These are phyloP conservation scores for Kwoniella newhampshirensis DNA, from an alignment of 768 basidiomycete genomes.

Conservation along the genomic window DNA sequence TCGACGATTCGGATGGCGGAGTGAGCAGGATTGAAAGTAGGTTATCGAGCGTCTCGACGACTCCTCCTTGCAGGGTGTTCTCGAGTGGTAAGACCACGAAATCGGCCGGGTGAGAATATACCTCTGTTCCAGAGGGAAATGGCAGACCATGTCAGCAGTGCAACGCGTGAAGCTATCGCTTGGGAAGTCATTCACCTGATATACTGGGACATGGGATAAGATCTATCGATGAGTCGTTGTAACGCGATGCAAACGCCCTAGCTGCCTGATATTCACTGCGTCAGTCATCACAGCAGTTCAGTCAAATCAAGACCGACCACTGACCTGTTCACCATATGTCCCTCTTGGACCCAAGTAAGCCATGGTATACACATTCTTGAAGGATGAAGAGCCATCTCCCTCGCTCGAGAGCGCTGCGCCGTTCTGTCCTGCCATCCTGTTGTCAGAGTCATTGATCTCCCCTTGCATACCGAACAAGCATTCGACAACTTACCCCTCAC, in stretches of 20 bases:
- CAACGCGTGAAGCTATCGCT: too few species aligned
- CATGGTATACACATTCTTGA: constrained; percentile 9
- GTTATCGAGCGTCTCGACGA: constrained; percentile 45
- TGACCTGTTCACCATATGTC: constrained; percentile 47
- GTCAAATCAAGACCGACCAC: too few species aligned
- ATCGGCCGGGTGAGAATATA: constrained; percentile 21
- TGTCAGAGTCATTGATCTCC: too few species aligned
- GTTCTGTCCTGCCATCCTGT: too few species aligned
- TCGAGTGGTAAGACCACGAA: constrained; percentile 48
- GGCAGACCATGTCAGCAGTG: too few species aligned
- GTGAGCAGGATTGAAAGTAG: constrained; percentile 22
- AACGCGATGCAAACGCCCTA: constrained; percentile 15
- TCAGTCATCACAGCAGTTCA: too few species aligned
- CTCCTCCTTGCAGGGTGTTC: constrained; percentile 50
- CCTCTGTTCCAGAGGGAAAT: constrained; percentile 10
- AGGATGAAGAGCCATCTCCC: too few species aligned
- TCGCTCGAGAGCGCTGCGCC: too few species aligned
- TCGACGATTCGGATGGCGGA: constrained; percentile 1
- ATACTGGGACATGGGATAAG: constrained; percentile 38
- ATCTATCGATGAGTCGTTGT: constrained; percentile 10
- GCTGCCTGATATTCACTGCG: too few species aligned
- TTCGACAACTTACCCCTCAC: too few species aligned
- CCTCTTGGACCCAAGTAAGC: constrained; percentile 46
- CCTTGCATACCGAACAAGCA: too few species aligned
- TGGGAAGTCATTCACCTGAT: constrained; percentile 19